Conservation (phyloP, 257 asterid genomes). For the Haberlea rhodopensis region DNA sequence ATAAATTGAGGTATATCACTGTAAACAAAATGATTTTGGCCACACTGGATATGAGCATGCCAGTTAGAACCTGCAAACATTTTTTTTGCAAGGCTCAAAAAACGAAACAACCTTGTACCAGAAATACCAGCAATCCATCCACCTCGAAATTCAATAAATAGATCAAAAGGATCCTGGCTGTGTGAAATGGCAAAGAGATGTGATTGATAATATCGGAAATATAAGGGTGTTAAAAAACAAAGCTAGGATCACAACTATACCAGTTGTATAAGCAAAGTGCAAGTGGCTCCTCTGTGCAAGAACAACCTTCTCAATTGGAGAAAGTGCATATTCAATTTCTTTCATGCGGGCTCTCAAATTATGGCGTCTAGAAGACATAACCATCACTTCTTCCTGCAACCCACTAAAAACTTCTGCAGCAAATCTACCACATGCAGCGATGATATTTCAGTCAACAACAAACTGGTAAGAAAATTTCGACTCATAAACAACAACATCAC, state of each 20-base stretch:
- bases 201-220: constrained; percentile 19
- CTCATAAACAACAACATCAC: constrained; percentile 18
- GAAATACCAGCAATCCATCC: constrained; percentile 7
- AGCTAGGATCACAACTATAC: constrained; percentile 40
- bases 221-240: not conserved
- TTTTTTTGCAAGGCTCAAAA: constrained; percentile 29
- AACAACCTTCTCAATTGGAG: constrained; percentile 86
- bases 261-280: constrained; percentile 90
- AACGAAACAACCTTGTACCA: not conserved
- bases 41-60: constrained; percentile 56
- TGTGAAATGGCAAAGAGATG: constrained; percentile 5
- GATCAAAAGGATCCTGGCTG: constrained; percentile 11
- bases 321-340: constrained; percentile 74
- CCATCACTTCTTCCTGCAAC: constrained; percentile 80
- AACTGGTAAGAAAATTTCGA: constrained; percentile 9
- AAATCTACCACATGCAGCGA: constrained; percentile 58
- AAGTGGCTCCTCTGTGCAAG: constrained; percentile 84
- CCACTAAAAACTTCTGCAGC: constrained; percentile 97
- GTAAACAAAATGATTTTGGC: constrained; percentile 64
- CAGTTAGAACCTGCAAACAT: constrained; percentile 76
- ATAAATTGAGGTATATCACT: constrained; percentile 82
- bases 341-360: constrained; percentile 73
- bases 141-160: constrained; percentile 14
- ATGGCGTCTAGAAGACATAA: constrained; percentile 80
- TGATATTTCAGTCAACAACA: constrained; percentile 28